These are phyloP conservation scores for Parafenestella ontariensis DNA, from an alignment of 2,329 filamentous ascomycete species.

Conservation along the genomic window DNA sequence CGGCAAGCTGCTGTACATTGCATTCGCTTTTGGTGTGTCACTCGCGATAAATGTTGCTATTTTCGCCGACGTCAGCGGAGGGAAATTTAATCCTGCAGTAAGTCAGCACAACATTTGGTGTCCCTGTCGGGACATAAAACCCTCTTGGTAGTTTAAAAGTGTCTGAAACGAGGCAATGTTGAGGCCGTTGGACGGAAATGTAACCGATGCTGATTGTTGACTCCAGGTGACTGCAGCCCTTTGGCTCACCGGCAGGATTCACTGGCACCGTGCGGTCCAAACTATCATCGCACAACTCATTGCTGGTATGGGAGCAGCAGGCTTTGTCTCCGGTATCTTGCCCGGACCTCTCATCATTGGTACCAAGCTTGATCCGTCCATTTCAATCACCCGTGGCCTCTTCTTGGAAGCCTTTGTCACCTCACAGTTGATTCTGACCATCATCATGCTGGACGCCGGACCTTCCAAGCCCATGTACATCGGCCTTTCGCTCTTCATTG, in stretches of 20 bases:
- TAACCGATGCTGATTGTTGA: constrained; percentile 5
- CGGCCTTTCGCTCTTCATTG: constrained; percentile 72
- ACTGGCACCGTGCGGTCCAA: constrained; percentile 30
- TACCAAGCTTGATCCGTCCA: constrained; percentile 29
- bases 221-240: constrained; percentile 34
- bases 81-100: constrained; percentile 40
- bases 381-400: constrained; percentile 33
- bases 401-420: constrained; percentile 44
- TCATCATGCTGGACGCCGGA: constrained; percentile 65
- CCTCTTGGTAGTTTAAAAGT: too few relatives aligned
- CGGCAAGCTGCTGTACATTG: constrained; percentile 46
- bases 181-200: neutral
- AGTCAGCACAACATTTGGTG: constrained; percentile 14
- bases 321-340: constrained; percentile 38
- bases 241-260: constrained; percentile 27
- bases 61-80: constrained; percentile 46
- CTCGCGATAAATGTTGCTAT: constrained; percentile 47
- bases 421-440: constrained; percentile 43
- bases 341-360: constrained; percentile 35
- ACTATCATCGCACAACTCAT: constrained; percentile 39
- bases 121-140: too few relatives aligned
- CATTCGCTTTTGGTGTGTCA: constrained; percentile 43
- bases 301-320: constrained; percentile 38
- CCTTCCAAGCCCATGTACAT: constrained; percentile 74
- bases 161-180: too few relatives aligned